phyloP scores from a whole-genome alignment of 2,329 filamentous ascomycete species.

The Venturia effusa region DNA sequence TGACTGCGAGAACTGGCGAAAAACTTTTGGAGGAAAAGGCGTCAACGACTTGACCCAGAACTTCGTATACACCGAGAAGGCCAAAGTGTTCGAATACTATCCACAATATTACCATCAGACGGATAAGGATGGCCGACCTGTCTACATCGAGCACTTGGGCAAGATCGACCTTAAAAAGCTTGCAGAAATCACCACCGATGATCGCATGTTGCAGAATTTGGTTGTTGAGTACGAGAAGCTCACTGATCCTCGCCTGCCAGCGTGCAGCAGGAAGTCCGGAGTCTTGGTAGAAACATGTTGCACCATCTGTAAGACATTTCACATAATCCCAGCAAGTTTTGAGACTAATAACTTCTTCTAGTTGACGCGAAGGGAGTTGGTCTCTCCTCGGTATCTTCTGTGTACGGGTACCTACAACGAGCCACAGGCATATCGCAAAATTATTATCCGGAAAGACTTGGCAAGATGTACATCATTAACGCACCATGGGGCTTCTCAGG shows the following conservation, averaged over 20 bases:
- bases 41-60: conserved; percentile 70
- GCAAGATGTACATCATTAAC: conserved; percentile 96
- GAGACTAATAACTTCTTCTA: background rate
- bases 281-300: conserved; percentile 94
- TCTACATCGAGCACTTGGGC: conserved; percentile 95
- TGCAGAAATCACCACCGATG: conserved; percentile 83
- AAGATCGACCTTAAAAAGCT: conserved; percentile 83
- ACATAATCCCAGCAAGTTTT: background rate
- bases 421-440: conserved; percentile 90
- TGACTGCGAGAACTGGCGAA: conserved; percentile 84
- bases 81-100: conserved; percentile 79
- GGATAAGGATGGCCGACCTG: conserved; percentile 89
- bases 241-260: conserved; percentile 82
- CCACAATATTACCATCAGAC: conserved; percentile 99
- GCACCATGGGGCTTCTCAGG: conserved; percentile 88
- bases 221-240: conserved; percentile 97
- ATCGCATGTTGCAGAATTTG: conserved; percentile 94
- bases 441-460: conserved; percentile 96
- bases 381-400: conserved; percentile 65
- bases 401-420: conserved; percentile 78
- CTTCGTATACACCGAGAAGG: conserved; percentile 83
- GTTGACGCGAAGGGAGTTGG: conserved; percentile 84
- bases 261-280: conserved; percentile 85
- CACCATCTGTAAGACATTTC: conserved; percentile 61
- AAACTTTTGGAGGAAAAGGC: conserved; percentile 54